Base-by-base conservation (phyloP, 441 rosid species). In the Lepidium campestre region DNA sequence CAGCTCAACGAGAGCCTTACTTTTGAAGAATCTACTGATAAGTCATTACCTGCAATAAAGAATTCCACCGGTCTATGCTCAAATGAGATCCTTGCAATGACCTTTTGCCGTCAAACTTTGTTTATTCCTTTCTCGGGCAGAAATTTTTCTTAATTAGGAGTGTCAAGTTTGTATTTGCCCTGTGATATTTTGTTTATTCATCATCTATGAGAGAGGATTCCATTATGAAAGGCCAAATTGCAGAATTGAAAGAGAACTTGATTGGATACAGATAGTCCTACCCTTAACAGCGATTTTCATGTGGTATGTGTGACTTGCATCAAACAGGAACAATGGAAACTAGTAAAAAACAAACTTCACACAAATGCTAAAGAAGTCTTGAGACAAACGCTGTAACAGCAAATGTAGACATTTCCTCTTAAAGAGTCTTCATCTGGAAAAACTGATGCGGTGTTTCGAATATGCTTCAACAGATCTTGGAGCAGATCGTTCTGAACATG, bases 1-100 rank as follows among this genome's bases (percentile, higher is more conserved):
- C 82, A 2, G 77, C 89, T 18, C 64, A 71, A 23, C 80, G 97
- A 75, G 97, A 92, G 78, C 96, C 97, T 29, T 82, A 58, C 50
- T 57, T 82, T 31, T 88, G 79, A 86, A 55, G 53, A 73, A 60
- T 12, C 32, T 59, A 45, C 58, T 42, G 22, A 14, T 18, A 52
- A 52, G 49, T 3, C 41, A 37, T 36, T 53, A 17, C 57, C 11
- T 67, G 25, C 53, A 67, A 73, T 54, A 67, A 45, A 47, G 72
- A 46, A 54, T 59, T 52, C 19, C 7, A 41, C 50, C 31, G 4
- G 45, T 37, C 52, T 11, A 11, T 6, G 25, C 57, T 73, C 36
- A 9, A 58, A 35, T 57, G 68, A 59, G 57, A 36, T 50, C 47
- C 9, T 35, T 67, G 47, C 48, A 47, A 7, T 52, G 70, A 56